Evolutionary conservation across 2,329 filamentous ascomycete genomes (phyloP), one percentile per base, ranked within the genome.

Genomic region (Phoma herbarum): DNA sequence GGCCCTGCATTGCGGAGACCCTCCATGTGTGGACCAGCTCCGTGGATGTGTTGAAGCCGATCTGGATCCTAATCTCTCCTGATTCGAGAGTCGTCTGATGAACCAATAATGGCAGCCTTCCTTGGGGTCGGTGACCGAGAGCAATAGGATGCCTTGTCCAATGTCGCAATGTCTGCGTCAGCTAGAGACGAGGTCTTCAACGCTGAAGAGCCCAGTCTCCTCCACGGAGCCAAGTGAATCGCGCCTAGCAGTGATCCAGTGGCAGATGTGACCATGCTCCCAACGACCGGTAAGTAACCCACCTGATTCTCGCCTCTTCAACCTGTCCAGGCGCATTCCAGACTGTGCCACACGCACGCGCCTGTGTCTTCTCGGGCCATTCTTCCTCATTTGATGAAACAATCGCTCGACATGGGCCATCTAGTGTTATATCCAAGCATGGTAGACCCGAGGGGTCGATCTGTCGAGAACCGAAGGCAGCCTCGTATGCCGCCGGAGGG

Each of bases 91-190:
- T 6, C 31, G n/a, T 41, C 12, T 18, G 18, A 20, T n/a, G n/a
- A 20, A 11, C 23, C 12, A 35, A 22, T 31, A 11, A 41, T 8
- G 16, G 23, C 11, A 25, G 33, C 45, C 26, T 33, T 37, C 9
- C 41, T 20, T 29, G 52, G 26, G 31, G 20, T 59, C 56, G 56
- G 56, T 39, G 41, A 54, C 56, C 56, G 56, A 54, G 9, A 43
- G 18, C 16, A 26, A 35, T 5, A 20, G 25, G 5, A 31, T 16
- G 43, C 41, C 37, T 22, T 33, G 11, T 22, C 25, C 9, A 16
- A 18, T 18, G 35, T 22, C 4, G 39, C 41, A 18, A 44, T 18
- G 14, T 11, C 20, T 35, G n/a, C n/a, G 3, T 16, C 16, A 18
- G 26, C 8, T 28, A 25, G 11, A 33, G 18, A 4, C 20, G 20